A percentile compares a stretch with the other conserved stretches of the same genome.
Evolutionary conservation across 2,329 filamentous ascomycete species (phyloP).

Genomic region (Nemania diffusa): DNA sequence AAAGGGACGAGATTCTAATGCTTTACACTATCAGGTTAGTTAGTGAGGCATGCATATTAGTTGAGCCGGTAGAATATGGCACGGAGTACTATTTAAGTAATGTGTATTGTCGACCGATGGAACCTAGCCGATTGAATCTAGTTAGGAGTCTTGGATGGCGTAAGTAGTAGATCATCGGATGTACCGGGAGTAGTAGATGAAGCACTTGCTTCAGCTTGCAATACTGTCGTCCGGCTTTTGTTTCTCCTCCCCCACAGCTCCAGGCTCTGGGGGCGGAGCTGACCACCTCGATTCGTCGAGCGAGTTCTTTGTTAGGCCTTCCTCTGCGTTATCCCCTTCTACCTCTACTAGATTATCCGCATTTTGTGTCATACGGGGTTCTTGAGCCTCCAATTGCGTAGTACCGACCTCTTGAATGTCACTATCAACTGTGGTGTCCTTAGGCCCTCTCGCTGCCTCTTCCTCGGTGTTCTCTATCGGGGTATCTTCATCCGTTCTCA

Average conservation of each 20-base stretch:
- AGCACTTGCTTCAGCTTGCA: constrained; percentile 7
- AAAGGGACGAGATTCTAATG: not conserved
- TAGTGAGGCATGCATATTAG: not conserved
- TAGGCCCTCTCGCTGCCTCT: constrained; percentile 6
- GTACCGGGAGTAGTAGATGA: not conserved
- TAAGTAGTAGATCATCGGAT: not conserved
- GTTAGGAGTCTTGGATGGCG: not conserved
- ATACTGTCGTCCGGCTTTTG: not conserved
- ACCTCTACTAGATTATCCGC: constrained; percentile 5
- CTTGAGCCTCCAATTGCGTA: constrained; percentile 3
- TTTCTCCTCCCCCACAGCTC: not conserved
- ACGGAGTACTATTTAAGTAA: not conserved
- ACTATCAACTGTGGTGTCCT: constrained; percentile 7
- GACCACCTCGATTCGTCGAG: constrained; percentile 41
- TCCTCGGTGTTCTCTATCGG: constrained; percentile 9
- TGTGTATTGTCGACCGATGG: not conserved
- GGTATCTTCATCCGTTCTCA: constrained; percentile 59
- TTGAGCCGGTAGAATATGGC: not conserved
- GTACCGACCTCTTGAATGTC: constrained; percentile 13
- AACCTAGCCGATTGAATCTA: too few relatives aligned
- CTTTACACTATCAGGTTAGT: not conserved
- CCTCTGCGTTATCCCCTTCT: constrained; percentile 40
- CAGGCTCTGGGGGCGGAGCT: constrained; percentile 35
- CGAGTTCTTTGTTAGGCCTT: constrained; percentile 39
- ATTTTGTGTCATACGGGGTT: constrained; percentile 9